phyloP scores from a whole-genome alignment of 2,329 filamentous ascomycete genomes.

The Ophidiomyces ophidiicola region DNA sequence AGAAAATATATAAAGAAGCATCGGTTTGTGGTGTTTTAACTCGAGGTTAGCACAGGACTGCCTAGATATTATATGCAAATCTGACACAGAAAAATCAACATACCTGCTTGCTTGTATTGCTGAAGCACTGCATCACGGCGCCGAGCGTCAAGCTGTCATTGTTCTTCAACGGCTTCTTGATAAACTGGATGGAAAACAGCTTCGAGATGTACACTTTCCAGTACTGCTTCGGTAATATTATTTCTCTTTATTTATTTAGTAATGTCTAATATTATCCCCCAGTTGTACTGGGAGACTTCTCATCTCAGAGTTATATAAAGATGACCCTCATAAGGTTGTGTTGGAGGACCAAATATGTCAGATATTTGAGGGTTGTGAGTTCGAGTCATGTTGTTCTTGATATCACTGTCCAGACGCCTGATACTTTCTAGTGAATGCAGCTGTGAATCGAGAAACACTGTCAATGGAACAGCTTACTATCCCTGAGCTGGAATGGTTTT shows the following conservation, averaged over 20 bases:
- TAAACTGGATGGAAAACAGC: conserved; percentile 39
- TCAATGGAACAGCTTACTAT: conserved; percentile 45
- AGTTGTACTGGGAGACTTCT: conserved; percentile 38
- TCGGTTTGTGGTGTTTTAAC: too few species aligned
- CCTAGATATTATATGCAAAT: conserved; percentile 48
- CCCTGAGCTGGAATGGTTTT: conserved; percentile 71
- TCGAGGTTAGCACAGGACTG: conserved; percentile 45
- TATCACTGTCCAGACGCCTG: neutral
- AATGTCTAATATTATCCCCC: neutral
- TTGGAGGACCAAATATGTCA: conserved; percentile 42
- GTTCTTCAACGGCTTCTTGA: conserved; percentile 50
- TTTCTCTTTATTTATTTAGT: neutral
- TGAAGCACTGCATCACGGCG: conserved; percentile 56
- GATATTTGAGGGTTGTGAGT: conserved; percentile 41
- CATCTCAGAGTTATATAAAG: conserved; percentile 31
- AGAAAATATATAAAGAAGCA: too few species aligned
- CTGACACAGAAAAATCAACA: conserved; percentile 43
- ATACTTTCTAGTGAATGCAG: conserved; percentile 36
- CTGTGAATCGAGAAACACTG: conserved; percentile 29
- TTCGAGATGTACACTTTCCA: conserved; percentile 46
- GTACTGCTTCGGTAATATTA: conserved; percentile 49
- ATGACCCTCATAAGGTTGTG: conserved; percentile 18
- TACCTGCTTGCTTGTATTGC: conserved; percentile 69
- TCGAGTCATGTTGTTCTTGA: conserved; percentile 14
- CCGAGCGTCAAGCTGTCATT: conserved; percentile 48